phyloP scores from a whole-genome alignment of 768 basidiomycete genomes.

The Mycena maculata region DNA sequence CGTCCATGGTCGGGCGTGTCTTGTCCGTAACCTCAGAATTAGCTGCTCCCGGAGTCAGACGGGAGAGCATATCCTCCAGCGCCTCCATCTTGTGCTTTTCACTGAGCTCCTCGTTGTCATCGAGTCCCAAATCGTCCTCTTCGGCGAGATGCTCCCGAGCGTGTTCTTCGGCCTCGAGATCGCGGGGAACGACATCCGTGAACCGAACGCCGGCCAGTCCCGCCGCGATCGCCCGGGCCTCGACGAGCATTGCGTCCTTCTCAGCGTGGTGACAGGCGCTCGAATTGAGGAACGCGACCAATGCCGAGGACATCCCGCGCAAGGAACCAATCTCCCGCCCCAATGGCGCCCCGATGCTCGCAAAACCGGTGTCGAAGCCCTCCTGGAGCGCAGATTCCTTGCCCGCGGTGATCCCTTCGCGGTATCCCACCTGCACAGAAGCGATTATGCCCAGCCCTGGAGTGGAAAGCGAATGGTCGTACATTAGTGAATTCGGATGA shows the following conservation, averaged over 20 bases:
- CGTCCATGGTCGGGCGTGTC: slow-evolving; percentile 51
- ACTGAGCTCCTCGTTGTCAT: slow-evolving; percentile 55
- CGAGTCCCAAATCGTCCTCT: slow-evolving; percentile 43
- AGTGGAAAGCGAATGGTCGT: slow-evolving; percentile 17
- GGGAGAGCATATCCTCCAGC: slow-evolving; percentile 66
- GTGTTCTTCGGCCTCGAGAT: slow-evolving; percentile 84
- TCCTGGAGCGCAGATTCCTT: slow-evolving; percentile 89
- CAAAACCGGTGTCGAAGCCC: slow-evolving; percentile 92
- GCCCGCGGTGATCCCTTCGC: slow-evolving; percentile 95
- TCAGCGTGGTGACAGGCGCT: slow-evolving; percentile 11
- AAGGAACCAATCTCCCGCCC: slow-evolving; percentile 83
- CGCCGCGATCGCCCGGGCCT: slow-evolving; percentile 65
- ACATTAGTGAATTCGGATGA: slow-evolving; percentile 80
- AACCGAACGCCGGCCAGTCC: slow-evolving; percentile 72
- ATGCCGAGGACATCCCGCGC: slow-evolving; percentile 75
- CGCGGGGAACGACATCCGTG: slow-evolving; percentile 78
- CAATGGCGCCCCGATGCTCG: slow-evolving; percentile 73
- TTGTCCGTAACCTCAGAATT: slow-evolving; percentile 24
- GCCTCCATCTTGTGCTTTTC: slow-evolving; percentile 64
- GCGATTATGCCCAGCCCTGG: slow-evolving; percentile 3
- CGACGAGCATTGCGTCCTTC: slow-evolving; percentile 46
- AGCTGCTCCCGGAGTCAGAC: slow-evolving; percentile 49
- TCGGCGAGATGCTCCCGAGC: slow-evolving; percentile 73
- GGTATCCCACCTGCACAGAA: slow-evolving; percentile 80
- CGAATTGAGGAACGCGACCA: slow-evolving; percentile 67